Evolutionary conservation across 1,284 basidiomycete species (phyloP).

Genomic region (Xanthoconium separans): DNA sequence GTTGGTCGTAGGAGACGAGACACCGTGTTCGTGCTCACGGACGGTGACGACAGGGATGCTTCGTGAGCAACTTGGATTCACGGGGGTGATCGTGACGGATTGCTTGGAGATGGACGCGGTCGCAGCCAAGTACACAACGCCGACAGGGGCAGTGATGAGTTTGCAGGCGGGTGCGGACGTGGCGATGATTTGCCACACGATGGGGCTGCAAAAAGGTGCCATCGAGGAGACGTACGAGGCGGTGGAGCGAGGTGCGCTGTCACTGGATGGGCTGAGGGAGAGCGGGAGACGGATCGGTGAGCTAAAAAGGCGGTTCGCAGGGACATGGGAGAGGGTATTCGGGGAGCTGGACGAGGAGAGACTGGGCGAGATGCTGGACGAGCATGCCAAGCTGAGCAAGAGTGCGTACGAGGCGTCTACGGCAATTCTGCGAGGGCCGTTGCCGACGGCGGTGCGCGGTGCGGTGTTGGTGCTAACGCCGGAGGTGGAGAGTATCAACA

Average conservation of each 20-base stretch:
- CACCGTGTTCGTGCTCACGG: slow-evolving; percentile 56
- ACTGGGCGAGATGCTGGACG: slow-evolving; percentile 39
- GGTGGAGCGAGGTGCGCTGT: slow-evolving; percentile 41
- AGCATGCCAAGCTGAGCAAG: slow-evolving; percentile 42
- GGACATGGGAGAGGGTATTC: slow-evolving; percentile 45
- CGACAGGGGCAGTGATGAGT: slow-evolving; percentile 53
- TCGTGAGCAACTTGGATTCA: slow-evolving; percentile 46
- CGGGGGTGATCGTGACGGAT: slow-evolving; percentile 63
- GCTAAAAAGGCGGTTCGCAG: slow-evolving; percentile 53
- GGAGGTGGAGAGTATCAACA: slow-evolving; percentile 53
- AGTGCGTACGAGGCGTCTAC: slow-evolving; percentile 48
- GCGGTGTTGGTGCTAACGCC: slow-evolving; percentile 55
- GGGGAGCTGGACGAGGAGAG: slow-evolving; percentile 25
- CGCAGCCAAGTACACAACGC: slow-evolving; percentile 49
- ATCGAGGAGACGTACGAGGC: slow-evolving; percentile 52
- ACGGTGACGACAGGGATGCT: slow-evolving; percentile 54
- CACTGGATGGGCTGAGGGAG: slow-evolving; percentile 36
- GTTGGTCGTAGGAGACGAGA: slow-evolving; percentile 43
- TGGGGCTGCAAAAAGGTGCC: slow-evolving; percentile 51
- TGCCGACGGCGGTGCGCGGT: slow-evolving; percentile 38
- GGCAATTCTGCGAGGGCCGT: slow-evolving; percentile 45
- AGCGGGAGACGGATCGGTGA: slow-evolving; percentile 46
- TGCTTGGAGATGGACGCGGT: slow-evolving; percentile 74
- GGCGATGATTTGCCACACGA: slow-evolving; percentile 69
- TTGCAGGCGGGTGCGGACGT: slow-evolving; percentile 64